These are phyloP conservation scores for Brassica incana DNA, from an alignment of 345 rosid genomes.

Conservation along the genomic window DNA sequence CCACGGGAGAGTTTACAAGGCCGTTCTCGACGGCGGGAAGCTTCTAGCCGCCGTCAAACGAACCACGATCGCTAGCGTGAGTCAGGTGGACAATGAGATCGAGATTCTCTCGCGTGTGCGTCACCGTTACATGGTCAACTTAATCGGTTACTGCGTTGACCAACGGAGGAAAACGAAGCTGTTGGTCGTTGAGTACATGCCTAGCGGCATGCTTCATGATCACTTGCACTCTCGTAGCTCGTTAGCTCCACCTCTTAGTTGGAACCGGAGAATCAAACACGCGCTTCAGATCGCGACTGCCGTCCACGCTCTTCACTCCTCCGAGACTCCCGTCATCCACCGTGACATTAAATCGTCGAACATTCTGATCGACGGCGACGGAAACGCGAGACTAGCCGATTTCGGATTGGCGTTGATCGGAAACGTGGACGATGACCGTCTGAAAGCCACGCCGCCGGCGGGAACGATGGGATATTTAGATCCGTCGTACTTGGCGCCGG, in stretches of 20 bases:
- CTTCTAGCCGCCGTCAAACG: constrained; percentile 73
- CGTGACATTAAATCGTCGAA: constrained; percentile 85
- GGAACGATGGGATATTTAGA: constrained; percentile 87
- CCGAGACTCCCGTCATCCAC: constrained; percentile 76
- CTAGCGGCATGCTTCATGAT: constrained; percentile 67
- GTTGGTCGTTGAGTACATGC: constrained; percentile 83
- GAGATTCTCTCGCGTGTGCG: constrained; percentile 66
- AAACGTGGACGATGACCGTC: constrained; percentile 62
- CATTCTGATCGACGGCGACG: constrained; percentile 58
- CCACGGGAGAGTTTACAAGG: constrained; percentile 78
- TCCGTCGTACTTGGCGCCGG: constrained; percentile 80
- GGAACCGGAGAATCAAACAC: constrained; percentile 62
- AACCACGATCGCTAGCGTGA: constrained; percentile 44
- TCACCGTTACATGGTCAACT: constrained; percentile 69
- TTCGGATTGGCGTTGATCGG: constrained; percentile 87
- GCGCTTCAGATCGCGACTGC: constrained; percentile 72
- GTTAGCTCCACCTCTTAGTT: not conserved
- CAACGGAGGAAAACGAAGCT: constrained; percentile 42
- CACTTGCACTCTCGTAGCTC: constrained; percentile 60
- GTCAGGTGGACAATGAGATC: constrained; percentile 55
- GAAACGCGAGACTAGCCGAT: constrained; percentile 73
- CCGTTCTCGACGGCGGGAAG: constrained; percentile 65
- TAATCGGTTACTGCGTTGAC: constrained; percentile 66
- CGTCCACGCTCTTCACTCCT: constrained; percentile 58
- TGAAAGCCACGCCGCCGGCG: constrained; percentile 79